These are phyloP conservation scores for Metschnikowia borealis DNA, from an alignment of 805 yeast species.

Conservation along the genomic window DNA sequence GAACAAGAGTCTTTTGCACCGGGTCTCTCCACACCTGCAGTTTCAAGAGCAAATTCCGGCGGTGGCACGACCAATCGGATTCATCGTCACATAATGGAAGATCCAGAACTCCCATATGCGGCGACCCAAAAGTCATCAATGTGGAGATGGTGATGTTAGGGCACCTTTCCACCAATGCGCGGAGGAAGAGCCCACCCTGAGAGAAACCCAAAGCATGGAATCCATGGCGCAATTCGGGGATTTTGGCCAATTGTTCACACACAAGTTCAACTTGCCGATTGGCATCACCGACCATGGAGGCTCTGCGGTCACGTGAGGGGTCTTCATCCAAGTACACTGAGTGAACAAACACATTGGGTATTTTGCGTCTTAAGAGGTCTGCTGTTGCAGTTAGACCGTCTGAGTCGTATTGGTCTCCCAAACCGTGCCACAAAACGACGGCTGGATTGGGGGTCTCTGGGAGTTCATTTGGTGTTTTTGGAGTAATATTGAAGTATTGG, in stretches of 20 bases:
- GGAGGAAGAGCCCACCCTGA: conserved; percentile 78
- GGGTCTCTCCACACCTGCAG: conserved; percentile 55
- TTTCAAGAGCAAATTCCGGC: conserved; percentile 51
- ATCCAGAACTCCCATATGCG: conserved; percentile 73
- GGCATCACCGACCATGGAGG: conserved; percentile 57
- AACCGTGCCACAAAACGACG: conserved; percentile 79
- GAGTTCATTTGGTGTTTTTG: no score
- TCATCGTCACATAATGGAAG: conserved; percentile 53
- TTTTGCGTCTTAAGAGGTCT: conserved; percentile 36
- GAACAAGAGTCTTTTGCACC: conserved; percentile 55
- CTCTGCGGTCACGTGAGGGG: conserved; percentile 48
- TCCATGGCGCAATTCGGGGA: conserved; percentile 48
- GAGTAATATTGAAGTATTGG: background rate
- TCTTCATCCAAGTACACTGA: conserved; percentile 50
- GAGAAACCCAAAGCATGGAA: conserved; percentile 77
- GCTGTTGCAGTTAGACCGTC: conserved; percentile 49
- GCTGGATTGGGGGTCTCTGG: conserved; percentile 20
- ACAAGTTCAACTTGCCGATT: conserved; percentile 51
- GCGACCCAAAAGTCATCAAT: conserved; percentile 74
- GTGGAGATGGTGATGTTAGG: conserved; percentile 36
- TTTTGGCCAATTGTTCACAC: conserved; percentile 48
- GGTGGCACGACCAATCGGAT: conserved; percentile 56
- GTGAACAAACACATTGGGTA: conserved; percentile 52
- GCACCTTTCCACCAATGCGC: conserved; percentile 64
- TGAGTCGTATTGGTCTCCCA: conserved; percentile 72